phyloP scores from a whole-genome alignment of 2,329 filamentous ascomycete species.

The Cadophora sp. region DNA sequence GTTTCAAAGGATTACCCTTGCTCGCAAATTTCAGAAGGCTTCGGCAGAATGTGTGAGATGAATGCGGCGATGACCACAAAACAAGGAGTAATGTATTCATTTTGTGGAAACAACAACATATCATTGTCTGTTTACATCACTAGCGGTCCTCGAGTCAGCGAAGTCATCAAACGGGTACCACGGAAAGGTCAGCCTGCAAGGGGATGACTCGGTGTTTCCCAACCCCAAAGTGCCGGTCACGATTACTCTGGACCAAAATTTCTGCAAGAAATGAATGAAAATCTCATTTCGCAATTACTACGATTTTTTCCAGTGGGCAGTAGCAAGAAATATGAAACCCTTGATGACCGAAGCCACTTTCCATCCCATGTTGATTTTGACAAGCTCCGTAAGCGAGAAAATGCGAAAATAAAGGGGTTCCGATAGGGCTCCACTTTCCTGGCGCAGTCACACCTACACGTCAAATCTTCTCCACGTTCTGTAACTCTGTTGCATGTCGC shows the following conservation, averaged over 20 bases:
- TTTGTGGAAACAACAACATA: too few species aligned
- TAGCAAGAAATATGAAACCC: too few species aligned
- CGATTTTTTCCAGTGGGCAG: not conserved
- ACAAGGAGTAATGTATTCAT: too few species aligned
- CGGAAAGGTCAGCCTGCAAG: not conserved
- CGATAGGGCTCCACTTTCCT: not conserved
- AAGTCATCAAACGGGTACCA: not conserved
- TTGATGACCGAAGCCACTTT: too few species aligned
- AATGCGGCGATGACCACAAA: too few species aligned
- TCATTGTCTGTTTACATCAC: too few species aligned
- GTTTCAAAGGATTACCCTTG: too few species aligned
- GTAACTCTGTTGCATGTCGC: slow-evolving; percentile 12
- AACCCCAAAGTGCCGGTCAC: not conserved
- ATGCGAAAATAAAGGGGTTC: not conserved
- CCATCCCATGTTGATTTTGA: slow-evolving; percentile 1
- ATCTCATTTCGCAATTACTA: not conserved
- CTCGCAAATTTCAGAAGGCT: too few species aligned
- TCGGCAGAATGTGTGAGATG: too few species aligned
- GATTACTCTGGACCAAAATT: not conserved
- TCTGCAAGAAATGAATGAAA: not conserved
- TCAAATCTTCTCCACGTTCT: not conserved
- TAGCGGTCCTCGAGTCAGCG: not conserved
- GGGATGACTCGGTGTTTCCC: not conserved
- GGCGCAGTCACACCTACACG: slow-evolving; percentile 9
- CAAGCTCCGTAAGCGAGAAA: not conserved